phyloP scores from a whole-genome alignment of 164 flowering plant genomes.

The Vitis amurensis region DNA sequence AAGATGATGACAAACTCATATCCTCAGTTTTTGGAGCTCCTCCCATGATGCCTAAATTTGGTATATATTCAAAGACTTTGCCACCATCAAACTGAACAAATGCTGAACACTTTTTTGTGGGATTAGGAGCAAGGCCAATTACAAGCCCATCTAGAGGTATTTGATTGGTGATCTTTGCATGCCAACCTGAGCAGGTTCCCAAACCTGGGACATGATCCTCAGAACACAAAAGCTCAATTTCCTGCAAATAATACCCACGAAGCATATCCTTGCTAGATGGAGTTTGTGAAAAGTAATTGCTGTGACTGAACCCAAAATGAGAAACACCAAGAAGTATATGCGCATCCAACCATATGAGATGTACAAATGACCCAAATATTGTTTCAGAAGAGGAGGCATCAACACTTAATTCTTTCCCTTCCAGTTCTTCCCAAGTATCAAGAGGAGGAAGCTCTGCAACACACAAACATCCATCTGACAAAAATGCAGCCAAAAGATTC shows the following conservation, averaged over 20 bases:
- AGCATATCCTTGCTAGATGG: slow-evolving; percentile 25
- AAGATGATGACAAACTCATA: slow-evolving; percentile 55
- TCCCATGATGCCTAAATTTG: slow-evolving; percentile 36
- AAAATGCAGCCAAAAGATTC: slow-evolving; percentile 58
- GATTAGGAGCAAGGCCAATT: slow-evolving; percentile 56
- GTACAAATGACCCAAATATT: slow-evolving; percentile 47
- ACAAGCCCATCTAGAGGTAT: slow-evolving; percentile 44
- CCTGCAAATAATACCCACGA: slow-evolving; percentile 50
- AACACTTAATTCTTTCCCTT: slow-evolving; percentile 65
- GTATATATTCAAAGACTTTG: slow-evolving; percentile 51
- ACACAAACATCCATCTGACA: slow-evolving; percentile 69
- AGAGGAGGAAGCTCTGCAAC: slow-evolving; percentile 70
- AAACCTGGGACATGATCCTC: slow-evolving; percentile 64
- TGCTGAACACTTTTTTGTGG: slow-evolving; percentile 52
- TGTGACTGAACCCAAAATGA: slow-evolving; percentile 35
- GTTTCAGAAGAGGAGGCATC: slow-evolving; percentile 51
- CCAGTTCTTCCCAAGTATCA: slow-evolving; percentile 80
- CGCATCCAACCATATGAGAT: slow-evolving; percentile 81
- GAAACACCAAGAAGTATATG: slow-evolving; percentile 65
- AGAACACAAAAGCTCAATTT: slow-evolving; percentile 65
- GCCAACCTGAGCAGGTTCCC: slow-evolving; percentile 78
- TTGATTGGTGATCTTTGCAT: slow-evolving; percentile 39
- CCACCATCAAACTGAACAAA: slow-evolving; percentile 81
- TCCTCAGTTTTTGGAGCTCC: slow-evolving; percentile 27
- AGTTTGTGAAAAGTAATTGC: slow-evolving; percentile 9